A percentile compares a stretch with the other conserved stretches of the same genome.
Conservation (phyloP, 140 eudicot species). For the Stevia rebaudiana region DNA sequence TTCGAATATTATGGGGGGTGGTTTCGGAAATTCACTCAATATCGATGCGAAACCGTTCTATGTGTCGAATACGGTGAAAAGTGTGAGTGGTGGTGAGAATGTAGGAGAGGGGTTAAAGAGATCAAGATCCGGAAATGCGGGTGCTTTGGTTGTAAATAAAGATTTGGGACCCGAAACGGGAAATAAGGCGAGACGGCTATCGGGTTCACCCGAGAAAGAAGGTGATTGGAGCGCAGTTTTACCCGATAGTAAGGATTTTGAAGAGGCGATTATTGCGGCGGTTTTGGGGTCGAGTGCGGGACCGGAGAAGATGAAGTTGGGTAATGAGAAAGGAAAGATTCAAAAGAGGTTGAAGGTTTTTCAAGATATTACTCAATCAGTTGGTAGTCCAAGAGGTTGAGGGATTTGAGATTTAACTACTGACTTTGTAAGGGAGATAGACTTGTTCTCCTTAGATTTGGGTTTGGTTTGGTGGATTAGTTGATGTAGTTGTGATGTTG, state of each 20-base stretch:
- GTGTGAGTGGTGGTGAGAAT: conserved; percentile 10
- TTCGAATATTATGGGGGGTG: conserved; percentile 22
- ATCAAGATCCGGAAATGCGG: conserved; percentile 61
- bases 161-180: conserved; percentile 30
- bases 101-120: conserved; percentile 67
- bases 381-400: conserved; percentile 71
- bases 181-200: conserved; percentile 44
- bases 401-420: conserved; percentile 9
- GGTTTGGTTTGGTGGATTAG: neutral
- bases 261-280: conserved; percentile 78
- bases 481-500: no score
- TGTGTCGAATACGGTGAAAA: conserved; percentile 36
- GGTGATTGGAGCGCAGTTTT: conserved; percentile 41
- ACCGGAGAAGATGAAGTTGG: conserved; percentile 20
- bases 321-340: conserved; percentile 34
- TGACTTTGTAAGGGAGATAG: conserved; percentile 48
- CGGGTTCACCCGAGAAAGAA: conserved; percentile 36
- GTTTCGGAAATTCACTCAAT: conserved; percentile 44
- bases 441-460: conserved; percentile 69
- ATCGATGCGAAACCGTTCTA: conserved; percentile 78
- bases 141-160: conserved; percentile 8
- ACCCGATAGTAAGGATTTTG: conserved; percentile 79
- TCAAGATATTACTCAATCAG: conserved; percentile 65
- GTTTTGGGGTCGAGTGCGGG: conserved; percentile 46
- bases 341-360: conserved; percentile 84